A percentile compares a stretch with the other conserved stretches of the same genome.
Conservation (phyloP, 805 yeast species). For the Saccharomycopsis selenospora region DNA sequence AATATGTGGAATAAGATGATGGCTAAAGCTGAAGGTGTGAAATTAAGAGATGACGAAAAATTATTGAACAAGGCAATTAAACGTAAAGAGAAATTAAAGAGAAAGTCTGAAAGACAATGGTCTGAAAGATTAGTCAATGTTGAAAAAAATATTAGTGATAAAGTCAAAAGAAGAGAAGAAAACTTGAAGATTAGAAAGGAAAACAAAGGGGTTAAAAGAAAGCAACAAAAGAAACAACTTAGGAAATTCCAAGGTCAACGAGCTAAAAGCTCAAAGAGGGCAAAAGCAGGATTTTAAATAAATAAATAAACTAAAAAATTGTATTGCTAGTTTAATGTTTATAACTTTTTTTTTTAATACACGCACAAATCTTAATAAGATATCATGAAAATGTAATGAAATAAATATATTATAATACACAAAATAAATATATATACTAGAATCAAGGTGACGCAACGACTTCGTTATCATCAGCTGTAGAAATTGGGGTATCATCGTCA, state of each 20-base stretch:
- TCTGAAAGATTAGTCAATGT: conserved; percentile 78
- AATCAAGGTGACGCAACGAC: no score
- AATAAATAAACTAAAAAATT: no score
- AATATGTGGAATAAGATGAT: conserved; percentile 80
- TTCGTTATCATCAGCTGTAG: no score
- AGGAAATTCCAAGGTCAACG: conserved; percentile 39
- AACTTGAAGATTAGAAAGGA: conserved; percentile 80
- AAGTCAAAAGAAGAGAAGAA: conserved; percentile 84
- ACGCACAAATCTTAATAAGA: no score
- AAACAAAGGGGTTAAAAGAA: conserved; percentile 73
- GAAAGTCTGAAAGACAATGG: conserved; percentile 90
- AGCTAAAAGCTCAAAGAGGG: conserved; percentile 19
- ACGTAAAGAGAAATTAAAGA: conserved; percentile 73
- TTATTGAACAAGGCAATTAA: conserved; percentile 79
- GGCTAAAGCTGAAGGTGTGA: conserved; percentile 81
- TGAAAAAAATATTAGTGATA: conserved; percentile 62
- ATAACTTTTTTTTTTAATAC: no score
- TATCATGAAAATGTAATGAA: no score
- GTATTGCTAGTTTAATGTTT: no score
- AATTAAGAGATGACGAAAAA: conserved; percentile 84
- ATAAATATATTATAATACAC: no score
- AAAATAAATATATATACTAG: no score
- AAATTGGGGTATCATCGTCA: no score
- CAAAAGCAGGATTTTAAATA: conserved; percentile 20
- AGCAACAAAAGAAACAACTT: conserved; percentile 60